Base-by-base conservation (phyloP, 495 filamentous ascomycete species). In the Peziza echinospora region DNA sequence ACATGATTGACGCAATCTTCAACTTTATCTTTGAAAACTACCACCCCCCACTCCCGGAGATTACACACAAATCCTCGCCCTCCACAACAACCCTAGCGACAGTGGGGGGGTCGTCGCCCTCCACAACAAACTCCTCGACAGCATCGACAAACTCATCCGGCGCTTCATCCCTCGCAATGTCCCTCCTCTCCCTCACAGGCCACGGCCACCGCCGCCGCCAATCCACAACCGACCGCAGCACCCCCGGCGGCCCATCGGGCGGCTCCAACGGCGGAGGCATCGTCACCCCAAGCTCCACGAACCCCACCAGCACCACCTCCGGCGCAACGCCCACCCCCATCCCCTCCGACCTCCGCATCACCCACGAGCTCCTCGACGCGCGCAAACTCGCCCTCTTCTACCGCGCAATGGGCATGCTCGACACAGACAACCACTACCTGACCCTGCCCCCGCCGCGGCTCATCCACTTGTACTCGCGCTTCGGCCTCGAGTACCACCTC, bases 401-500 rank as follows among this genome's bases (percentile, higher is more conserved):
- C 25, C 39, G 37, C n/a, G 21, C 9, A 11, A 37, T 48, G 11
- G 46, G 40, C 19, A 21, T 37, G 13, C 17, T 34, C 3, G 22
- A 43, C 22, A 37, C 26, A 10, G 37, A 30, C 5, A 37, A 30
- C 10, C 23, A 17, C 21, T 48, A 44, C 25, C 22, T 21, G 11
- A 9, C 21, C 34, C 6, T 39, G 19, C 26, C 26, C 16, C 30
- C 40, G 2, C n/a, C 37, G 11, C 5, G 7, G 8, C 21, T 13
- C 30, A 13, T 9, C 8, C 41, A 42, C n/a, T 16, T 48, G 23
- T 48, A 41, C 46, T 21, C 34, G 8, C 30, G 34, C n/a, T 8
- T 26, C 10, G 46, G 46, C 3, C 21, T 16, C n/a, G 46, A 48
- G 21, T 48, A 44, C 25, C 22, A 42, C 24, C 37, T 48, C 2